Evolutionary conservation across 1,284 basidiomycete species (phyloP), one percentile per base, ranked within the genome.

Genomic region (Rhodotorula mucilaginosa): DNA sequence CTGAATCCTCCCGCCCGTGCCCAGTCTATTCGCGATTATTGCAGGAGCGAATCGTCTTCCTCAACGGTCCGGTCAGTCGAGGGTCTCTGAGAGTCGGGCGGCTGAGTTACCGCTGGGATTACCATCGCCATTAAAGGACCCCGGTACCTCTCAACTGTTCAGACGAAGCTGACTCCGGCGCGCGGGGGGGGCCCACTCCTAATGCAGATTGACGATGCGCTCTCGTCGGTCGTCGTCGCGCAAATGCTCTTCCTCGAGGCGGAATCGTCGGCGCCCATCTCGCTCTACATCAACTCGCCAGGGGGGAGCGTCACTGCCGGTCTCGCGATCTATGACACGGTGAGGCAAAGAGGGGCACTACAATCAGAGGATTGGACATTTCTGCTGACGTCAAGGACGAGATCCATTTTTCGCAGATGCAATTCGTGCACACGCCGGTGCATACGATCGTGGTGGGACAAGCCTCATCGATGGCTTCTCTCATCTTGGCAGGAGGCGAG

Each of bases 361-460:
- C 26, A 57, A 5, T 51, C 58, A 0, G 4, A 15, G 10, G 19
- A n/a, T 8, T 18, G 18, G 4, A 12, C 31, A 7, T 46, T 73
- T 52, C 52, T 8, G 26, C 26, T 90, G 89, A 91, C 89, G 88
- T 90, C 88, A 34, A 5, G 1, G 88, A 90, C 31, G 18, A 64
- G 70, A 62, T 64, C 63, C 75, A 67, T 75, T 56, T 3, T 31
- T 15, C 18, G 51, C 51, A 72, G 70, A 81, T 81, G 78, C 82
- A 94, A 88, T 96, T 96, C 81, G 90, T 96, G 74, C 90, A 91
- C 23, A 89, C 91, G 60, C 92, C 93, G 1, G 93, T 97, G 75
- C 93, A 96, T 80, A 97, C 94, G 1, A 96, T 95, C 82, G 93
- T 93, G 79, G 86, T 96, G 64, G 93, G 93, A 18, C 89, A 94